Evolutionary conservation across 805 yeast species (phyloP), one percentile per base, ranked within the genome.

Genomic region (Candida adriatica): DNA sequence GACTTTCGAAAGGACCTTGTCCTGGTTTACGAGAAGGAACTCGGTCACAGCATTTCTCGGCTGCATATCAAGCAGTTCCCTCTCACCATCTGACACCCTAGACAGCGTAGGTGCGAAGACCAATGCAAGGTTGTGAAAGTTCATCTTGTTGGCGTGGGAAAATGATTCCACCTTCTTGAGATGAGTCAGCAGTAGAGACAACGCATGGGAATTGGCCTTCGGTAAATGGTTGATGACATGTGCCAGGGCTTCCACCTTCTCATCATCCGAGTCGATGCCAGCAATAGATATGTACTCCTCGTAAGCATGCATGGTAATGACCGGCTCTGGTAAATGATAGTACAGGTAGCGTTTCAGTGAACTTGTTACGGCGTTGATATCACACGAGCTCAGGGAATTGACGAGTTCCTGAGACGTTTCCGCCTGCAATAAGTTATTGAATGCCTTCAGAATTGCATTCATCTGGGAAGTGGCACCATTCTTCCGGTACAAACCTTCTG

Each of bases 61-160:
- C 16, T 80, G 81, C 82, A 86, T 85, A 55, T 92, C 97, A 33
- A 66, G 49, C 54, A 92, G 73, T 55, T 92, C 98, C 33, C 79
- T 70, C 42, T 81, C 86, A 6, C 94, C 88, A 24, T 75, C 68
- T 37, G 68, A 61, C 47, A 86, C 95, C 29, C 95, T 68, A 0
- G 87, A 79, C 26, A 92, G 59, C 6, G 96, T 86, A 4, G 98
- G 97, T 2, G 96, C 95, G 65, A 92, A 92, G 6, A 90, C 96
- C 26, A 92, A 85, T 0, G 95, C 79, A 32, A 92, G 59, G 48
- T 92, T 87, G 55, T 77, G 77, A 45, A 71, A 64, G 25, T 72
- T 83, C 98, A 92, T 92, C 54, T 88, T 68, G 53, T 88, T 92
- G 26, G 58, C 51, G 9, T 55, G 56, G 27, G 73, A 64, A 51